Evolutionary conservation across 169 alveolate genomes (phyloP), one percentile per base, ranked within the genome.

Genomic region (Eimeria necatrix): DNA sequence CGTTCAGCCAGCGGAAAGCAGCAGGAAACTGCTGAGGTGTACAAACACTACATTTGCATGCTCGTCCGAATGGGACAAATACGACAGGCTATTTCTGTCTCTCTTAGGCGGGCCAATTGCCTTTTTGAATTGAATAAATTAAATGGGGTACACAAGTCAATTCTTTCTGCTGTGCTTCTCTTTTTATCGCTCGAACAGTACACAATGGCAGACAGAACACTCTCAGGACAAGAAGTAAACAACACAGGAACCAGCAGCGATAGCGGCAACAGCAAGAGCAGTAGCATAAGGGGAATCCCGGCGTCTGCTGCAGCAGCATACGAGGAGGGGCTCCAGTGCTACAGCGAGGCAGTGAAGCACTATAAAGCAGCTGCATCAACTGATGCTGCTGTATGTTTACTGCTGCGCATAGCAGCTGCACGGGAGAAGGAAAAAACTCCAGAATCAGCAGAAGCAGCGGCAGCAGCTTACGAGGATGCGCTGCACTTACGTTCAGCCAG

Each of bases 151-250:
- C 90, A 52, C 53, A 81, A 81, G 64, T 41, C 73, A 70, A 81
- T 81, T 14, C 64, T 81, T 7, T 51, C 73, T 3, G 90, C 73
- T 14, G 52, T 49, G 48, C 46, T 81, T 14, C 90, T 81, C 8
- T 81, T 81, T 22, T 10, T 81, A 4, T 70, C 60, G 74, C 60
- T 81, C 51, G 73, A 51, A 12, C 70, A 81, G 41, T 7, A 26
- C 12, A 51, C 90, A 12, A 16, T 53, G 53, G 90, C 90, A 49
- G 90, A 49, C 53, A 49, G 90, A 53, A 52, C 73, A 3, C 90
- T 81, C 52, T 81, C 90, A 51, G 90, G 90, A 41, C 74, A 81
- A 81, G 73, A 81, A 53, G 73, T 81, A 24, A 51, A 32, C 41
- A 32, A 32, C 41, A 32, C 41, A 32, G 41, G 2, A 22, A 20